Conservation (phyloP, 1,284 basidiomycete genomes). For the Sporisorium graminicola region DNA sequence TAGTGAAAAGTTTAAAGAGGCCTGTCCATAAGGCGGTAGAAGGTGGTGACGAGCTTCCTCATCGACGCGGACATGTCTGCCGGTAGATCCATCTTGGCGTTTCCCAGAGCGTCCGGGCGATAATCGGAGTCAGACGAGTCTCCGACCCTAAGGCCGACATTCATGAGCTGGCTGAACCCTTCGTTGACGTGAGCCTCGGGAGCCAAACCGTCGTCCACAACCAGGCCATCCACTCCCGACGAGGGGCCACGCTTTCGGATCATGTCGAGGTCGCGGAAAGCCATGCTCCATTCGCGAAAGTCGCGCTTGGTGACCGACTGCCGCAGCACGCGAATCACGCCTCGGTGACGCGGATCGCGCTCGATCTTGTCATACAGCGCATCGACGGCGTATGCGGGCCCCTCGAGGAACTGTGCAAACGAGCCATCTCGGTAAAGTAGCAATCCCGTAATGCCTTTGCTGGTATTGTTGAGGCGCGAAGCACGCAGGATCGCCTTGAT, state of each 20-base stretch:
- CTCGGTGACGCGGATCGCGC: slow-evolving; percentile 41
- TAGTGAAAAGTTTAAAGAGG: slow-evolving; percentile 16
- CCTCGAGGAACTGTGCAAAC: slow-evolving; percentile 55
- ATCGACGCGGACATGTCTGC: slow-evolving; percentile 41
- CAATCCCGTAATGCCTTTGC: slow-evolving; percentile 40
- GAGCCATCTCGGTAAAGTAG: slow-evolving; percentile 50
- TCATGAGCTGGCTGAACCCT: slow-evolving; percentile 49
- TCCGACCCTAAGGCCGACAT: slow-evolving; percentile 38
- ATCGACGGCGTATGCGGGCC: slow-evolving; percentile 34
- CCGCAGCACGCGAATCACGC: slow-evolving; percentile 38
- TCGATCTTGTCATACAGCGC: slow-evolving; percentile 40
- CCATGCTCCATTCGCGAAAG: slow-evolving; percentile 54
- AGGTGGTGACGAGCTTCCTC: slow-evolving; percentile 46
- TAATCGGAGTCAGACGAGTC: slow-evolving; percentile 39
- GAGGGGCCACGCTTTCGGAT: slow-evolving; percentile 11
- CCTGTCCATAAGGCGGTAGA: slow-evolving; percentile 45
- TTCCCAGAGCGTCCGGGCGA: slow-evolving; percentile 32
- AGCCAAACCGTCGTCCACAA: slow-evolving; percentile 3
- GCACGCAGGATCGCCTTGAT: slow-evolving; percentile 33
- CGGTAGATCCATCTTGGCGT: slow-evolving; percentile 36
- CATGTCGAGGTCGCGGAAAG: slow-evolving; percentile 51
- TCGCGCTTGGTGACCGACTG: slow-evolving; percentile 38
- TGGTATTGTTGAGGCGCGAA: slow-evolving; percentile 40
- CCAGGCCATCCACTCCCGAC: neutral
- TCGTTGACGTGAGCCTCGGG: slow-evolving; percentile 29